Conservation (phyloP, 371 early-diverging fungal species). For the Fennellomyces sp. region DNA sequence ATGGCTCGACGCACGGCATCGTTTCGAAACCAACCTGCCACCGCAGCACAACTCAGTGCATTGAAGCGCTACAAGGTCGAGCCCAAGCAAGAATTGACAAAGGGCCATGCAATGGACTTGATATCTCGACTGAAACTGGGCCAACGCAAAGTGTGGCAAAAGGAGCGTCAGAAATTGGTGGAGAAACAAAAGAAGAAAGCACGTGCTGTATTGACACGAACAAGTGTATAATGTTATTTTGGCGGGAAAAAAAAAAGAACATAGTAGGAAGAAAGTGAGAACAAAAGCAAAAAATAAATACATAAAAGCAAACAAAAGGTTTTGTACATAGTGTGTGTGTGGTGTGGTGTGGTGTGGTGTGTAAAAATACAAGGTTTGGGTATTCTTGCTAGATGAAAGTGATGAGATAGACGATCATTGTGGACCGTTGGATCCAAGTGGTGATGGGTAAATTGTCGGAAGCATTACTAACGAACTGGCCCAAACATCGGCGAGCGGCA, state of each 20-base stretch:
- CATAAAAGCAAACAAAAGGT: no score
- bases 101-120: conserved; percentile 64
- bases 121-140: conserved; percentile 55
- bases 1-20: conserved; percentile 41
- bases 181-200: not conserved
- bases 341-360: not conserved
- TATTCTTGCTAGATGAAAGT: conserved; percentile 1
- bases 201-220: not conserved
- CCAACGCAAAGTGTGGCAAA: conserved; percentile 31
- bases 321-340: not conserved
- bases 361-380: not conserved
- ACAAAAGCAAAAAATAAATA: no score
- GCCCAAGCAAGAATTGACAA: conserved; percentile 32
- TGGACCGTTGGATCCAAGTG: conserved; percentile 14
- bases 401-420: conserved; percentile 8
- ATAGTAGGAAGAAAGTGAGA: no score
- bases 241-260: no score
- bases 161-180: not conserved
- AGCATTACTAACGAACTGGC: conserved; percentile 4
- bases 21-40: conserved; percentile 59
- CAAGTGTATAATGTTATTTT: no score
- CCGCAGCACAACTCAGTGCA: conserved; percentile 48
- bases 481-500: conserved; percentile 2
- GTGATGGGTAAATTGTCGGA: conserved; percentile 9
- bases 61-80: conserved; percentile 31